Evolutionary conservation across 805 yeast genomes (phyloP), one percentile per base, ranked within the genome.

Genomic region (Saccharomycopsis lassenensis): DNA sequence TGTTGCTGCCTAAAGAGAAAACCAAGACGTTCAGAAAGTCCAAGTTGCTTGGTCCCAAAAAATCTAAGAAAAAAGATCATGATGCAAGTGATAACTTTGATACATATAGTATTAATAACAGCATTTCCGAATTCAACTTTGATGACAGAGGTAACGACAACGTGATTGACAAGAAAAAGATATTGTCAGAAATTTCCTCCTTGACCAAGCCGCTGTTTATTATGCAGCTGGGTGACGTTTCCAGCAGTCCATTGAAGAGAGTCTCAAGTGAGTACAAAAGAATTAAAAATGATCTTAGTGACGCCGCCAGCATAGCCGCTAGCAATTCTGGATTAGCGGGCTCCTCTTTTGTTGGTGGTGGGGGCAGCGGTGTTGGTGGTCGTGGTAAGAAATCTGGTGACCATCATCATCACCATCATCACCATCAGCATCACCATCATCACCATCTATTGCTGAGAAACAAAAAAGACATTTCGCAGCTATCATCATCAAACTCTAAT

Each of bases 401-500:
- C n/a, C n/a, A n/a, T n/a, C n/a, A 24, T 8, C 27, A 18, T 10
- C 23, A 17, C 16, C 23, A 12, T 21, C 46, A 36, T 22, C 39
- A 36, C 34, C 39, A 40, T 21, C 44, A 39, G 12, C 39, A 34
- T 21, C 41, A 43, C 19, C 40, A 39, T 17, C 40, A 40, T n/a
- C 44, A 40, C 24, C 44, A 43, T 35, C 28, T 23, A n/a, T 24
- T 29, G 14, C 23, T 42, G 21, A 34, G 28, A 4, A 15, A 29
- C 2, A 29, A 23, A 20, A 40, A 37, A 14, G 44, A 40, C 7
- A 31, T 20, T 10, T 17, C 20, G 7, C 35, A 26, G 12, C 29
- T 41, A 12, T 57, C 63, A 1, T 56, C 60, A 1, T 49, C 58
- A 0, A 51, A 51, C 22, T 57, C 62, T 1, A 58, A 56, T 36